Evolutionary conservation across 129 eudicot genomes (phyloP).

Genomic region (Cynara cardunculus): DNA sequence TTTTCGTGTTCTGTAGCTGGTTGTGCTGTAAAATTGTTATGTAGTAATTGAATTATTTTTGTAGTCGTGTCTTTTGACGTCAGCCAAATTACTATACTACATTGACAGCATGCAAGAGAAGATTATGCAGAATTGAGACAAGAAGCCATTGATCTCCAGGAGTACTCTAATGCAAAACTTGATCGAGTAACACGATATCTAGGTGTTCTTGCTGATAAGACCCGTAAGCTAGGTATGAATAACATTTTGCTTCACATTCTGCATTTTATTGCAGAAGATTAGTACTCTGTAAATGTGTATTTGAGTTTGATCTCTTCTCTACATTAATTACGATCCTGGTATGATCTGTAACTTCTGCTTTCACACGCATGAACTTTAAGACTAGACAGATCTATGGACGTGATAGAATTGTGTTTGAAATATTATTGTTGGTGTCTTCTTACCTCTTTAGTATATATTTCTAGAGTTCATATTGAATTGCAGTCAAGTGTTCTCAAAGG

Average conservation of each 20-base stretch:
- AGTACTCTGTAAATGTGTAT: neutral
- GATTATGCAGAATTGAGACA: slow-evolving; percentile 85
- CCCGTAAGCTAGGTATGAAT: slow-evolving; percentile 83
- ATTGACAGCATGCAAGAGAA: slow-evolving; percentile 80
- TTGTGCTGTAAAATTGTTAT: slow-evolving; percentile 9
- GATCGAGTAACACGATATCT: slow-evolving; percentile 86
- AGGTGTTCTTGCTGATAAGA: slow-evolving; percentile 91
- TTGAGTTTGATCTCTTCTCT: neutral
- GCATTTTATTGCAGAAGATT: neutral
- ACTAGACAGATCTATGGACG: neutral
- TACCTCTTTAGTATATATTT: neutral
- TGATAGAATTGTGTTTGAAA: neutral
- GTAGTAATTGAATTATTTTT: neutral
- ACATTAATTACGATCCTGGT: neutral
- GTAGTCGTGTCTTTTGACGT: slow-evolving; percentile 2
- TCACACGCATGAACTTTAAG: neutral
- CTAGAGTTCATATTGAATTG: neutral
- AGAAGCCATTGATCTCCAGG: slow-evolving; percentile 89
- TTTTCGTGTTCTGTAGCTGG: slow-evolving; percentile 10
- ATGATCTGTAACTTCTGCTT: slow-evolving; percentile 3
- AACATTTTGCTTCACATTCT: slow-evolving; percentile 7
- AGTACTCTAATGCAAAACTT: slow-evolving; percentile 89
- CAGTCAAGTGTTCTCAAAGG: neutral
- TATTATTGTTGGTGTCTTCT: neutral
- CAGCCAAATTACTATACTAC: slow-evolving; percentile 13